phyloP scores from a whole-genome alignment of 1,284 basidiomycete species.

The Austroboletus olivaceoglutinosus region DNA sequence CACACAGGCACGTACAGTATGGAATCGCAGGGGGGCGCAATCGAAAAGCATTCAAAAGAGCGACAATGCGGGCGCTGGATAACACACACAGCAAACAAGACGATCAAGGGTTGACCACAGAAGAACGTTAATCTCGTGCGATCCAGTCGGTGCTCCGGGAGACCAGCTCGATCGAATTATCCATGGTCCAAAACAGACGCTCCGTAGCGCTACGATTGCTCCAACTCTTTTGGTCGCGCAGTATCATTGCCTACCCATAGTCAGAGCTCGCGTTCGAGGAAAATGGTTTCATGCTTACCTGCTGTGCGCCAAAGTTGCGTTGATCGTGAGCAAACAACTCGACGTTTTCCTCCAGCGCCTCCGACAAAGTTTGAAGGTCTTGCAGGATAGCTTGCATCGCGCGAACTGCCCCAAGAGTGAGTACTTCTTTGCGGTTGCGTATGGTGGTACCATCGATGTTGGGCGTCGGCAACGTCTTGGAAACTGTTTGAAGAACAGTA shows the following conservation, averaged over 20 bases:
- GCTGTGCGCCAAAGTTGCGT: slow-evolving; percentile 90
- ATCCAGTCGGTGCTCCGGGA: slow-evolving; percentile 83
- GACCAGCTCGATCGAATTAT: slow-evolving; percentile 80
- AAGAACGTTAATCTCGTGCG: slow-evolving; percentile 53
- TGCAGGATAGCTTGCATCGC: slow-evolving; percentile 80
- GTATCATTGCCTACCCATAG: slow-evolving; percentile 75
- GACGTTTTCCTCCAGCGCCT: slow-evolving; percentile 86
- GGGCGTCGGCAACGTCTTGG: slow-evolving; percentile 62
- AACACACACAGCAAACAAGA: slow-evolving; percentile 8
- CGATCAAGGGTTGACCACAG: neutral
- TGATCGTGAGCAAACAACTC: slow-evolving; percentile 88
- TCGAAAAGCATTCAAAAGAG: slow-evolving; percentile 4
- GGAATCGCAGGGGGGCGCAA: slow-evolving; percentile 1
- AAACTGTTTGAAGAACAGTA: slow-evolving; percentile 79
- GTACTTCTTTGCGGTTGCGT: slow-evolving; percentile 72
- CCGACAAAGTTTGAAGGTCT: slow-evolving; percentile 80
- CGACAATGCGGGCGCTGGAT: neutral
- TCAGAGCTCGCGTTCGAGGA: neutral
- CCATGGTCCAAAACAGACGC: slow-evolving; percentile 84
- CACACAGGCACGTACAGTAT: slow-evolving; percentile 24
- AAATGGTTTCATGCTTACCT: slow-evolving; percentile 50
- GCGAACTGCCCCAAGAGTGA: slow-evolving; percentile 67
- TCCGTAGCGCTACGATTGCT: slow-evolving; percentile 84
- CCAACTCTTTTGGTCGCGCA: slow-evolving; percentile 92
- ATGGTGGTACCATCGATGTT: slow-evolving; percentile 43